Base-by-base conservation (phyloP, 352 stramenopile genomes). In the Pythium rhizo-oryzae region DNA sequence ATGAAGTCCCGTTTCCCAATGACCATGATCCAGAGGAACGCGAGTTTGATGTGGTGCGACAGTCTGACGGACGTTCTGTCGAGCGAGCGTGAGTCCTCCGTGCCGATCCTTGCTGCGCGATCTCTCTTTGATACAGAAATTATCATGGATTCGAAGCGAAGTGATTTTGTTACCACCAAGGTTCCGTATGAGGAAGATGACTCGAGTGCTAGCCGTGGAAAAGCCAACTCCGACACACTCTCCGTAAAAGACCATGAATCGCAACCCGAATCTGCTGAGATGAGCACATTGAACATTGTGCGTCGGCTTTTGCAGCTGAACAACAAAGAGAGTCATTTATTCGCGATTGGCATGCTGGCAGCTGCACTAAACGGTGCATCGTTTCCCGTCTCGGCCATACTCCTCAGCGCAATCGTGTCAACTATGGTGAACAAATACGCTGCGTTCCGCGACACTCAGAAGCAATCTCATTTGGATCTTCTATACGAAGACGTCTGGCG, bases 341-440 rank as follows among this genome's bases (percentile, higher is more conserved):
- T 68, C 16, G 25, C 63, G 0, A 39, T 70, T 12, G 68, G 68
- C 0, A 15, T 75, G 2, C 19, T 74, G 1, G 64, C 61, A 1
- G 60, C 67, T 1, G 62, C 46, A 8, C 44, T 80, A 1, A 77
- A 65, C 11, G 78, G 78, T 12, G 72, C 79, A 7, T 62, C 69
- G 1, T 80, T 79, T 52, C 78, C 78, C 6, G 67, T 56, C 2
- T 82, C 76, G 8, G 71, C 76, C 0, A 30, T 86, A 53, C 57
- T 86, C 16, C 73, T 81, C 25, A 82, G 74, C 16, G 65, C 68
- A 16, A 81, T 90, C 67, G 76, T 86, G 8, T 73, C 73, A 0
- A 63, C 65, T 5, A 87, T 90, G 81, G 77, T 77, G 3, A 61
- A 82, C 54, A 63, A 84, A 54, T 89, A 84, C 37, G 69, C 65